Evolutionary conservation across 805 yeast genomes (phyloP), one percentile per base, ranked within the genome.

Genomic region (Starmerella powellii): DNA sequence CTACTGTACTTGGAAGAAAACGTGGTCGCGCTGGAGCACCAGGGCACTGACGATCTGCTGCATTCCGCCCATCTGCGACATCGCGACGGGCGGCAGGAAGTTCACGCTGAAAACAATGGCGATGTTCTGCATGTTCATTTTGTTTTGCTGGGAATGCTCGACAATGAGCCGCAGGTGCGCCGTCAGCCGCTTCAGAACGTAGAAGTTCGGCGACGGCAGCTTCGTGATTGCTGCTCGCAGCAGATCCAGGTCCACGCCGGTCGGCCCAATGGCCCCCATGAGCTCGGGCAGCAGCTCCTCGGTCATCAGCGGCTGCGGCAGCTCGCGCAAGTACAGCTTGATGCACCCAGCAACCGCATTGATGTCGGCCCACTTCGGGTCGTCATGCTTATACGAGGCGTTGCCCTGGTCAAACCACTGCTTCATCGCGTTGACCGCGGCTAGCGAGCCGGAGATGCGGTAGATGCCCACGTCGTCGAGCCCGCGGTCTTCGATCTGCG

Each of bases 391-490:
- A 16, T 31, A 38, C 15, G 34, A 34, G 17, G 31, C 3, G 31
- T 60, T 62, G 24, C 72, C 73, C 41, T 72, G 73, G 46, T 71
- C 76, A 55, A 76, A 74, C 12, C 75, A 73, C 28, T 62, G 63
- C 52, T 71, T 73, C 46, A 75, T 60, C 4, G 69, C 63, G 39
- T 73, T 71, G 34, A 75, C 73, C 38, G 74, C 70, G 6, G 76
- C 77, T 30, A 73, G 66, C 8, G 80, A 74, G 4, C 80, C 81
- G 1, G 80, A 75, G 27, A 75, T 67, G 58, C 97, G 74, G 59
- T 88, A 88, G 12, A 88, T 67, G 15, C 97, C 97, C 41, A 84
- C 82, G 57, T 87, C 96, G 51, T 84, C 86, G 23, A 88, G 59
- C 0, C 97, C 95, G 41, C 87, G 73, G n/a, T 67, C 62, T 59